A percentile compares a stretch with the other conserved stretches of the same genome.
Conservation (phyloP, 108 stramenopile genomes). For the Asterionellopsis glacialis region DNA sequence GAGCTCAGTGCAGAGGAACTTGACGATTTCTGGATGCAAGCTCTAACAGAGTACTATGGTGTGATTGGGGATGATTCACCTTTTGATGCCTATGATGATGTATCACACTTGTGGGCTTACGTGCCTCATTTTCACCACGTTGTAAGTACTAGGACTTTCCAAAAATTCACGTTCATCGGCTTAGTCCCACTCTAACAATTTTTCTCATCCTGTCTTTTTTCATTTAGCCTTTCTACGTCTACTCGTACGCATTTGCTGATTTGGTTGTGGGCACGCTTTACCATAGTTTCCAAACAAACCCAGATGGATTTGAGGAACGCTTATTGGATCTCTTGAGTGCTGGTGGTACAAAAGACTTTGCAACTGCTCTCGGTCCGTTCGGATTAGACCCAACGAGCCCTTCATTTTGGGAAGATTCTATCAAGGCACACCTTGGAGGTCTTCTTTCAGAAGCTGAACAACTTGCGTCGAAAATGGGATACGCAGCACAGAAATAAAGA, state of each 20-base stretch:
- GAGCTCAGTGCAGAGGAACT: constrained; percentile 35
- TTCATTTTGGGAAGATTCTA: constrained; percentile 41
- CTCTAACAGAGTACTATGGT: constrained; percentile 40
- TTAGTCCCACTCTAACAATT: too few species aligned
- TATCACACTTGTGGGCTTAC: constrained; percentile 31
- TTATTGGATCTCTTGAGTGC: constrained; percentile 30
- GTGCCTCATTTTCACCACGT: constrained; percentile 47
- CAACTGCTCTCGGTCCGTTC: constrained; percentile 32
- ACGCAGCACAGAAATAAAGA: neutral
- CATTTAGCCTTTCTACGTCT: constrained; percentile 32
- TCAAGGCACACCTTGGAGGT: constrained; percentile 38
- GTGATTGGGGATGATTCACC: constrained; percentile 33
- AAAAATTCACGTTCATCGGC: too few species aligned
- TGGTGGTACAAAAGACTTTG: constrained; percentile 39
- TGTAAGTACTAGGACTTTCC: too few species aligned
- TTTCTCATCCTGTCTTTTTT: too few species aligned
- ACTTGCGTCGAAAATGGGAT: constrained; percentile 31
- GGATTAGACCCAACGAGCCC: constrained; percentile 40
- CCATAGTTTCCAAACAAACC: constrained; percentile 32
- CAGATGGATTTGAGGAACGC: constrained; percentile 40
- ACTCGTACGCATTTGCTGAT: constrained; percentile 42
- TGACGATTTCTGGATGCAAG: constrained; percentile 34
- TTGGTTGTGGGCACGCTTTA: constrained; percentile 39
- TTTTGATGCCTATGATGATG: constrained; percentile 36
- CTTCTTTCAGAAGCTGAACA: constrained; percentile 37